phyloP scores from a whole-genome alignment of 257 asterid genomes.

The Plantago elongata region DNA sequence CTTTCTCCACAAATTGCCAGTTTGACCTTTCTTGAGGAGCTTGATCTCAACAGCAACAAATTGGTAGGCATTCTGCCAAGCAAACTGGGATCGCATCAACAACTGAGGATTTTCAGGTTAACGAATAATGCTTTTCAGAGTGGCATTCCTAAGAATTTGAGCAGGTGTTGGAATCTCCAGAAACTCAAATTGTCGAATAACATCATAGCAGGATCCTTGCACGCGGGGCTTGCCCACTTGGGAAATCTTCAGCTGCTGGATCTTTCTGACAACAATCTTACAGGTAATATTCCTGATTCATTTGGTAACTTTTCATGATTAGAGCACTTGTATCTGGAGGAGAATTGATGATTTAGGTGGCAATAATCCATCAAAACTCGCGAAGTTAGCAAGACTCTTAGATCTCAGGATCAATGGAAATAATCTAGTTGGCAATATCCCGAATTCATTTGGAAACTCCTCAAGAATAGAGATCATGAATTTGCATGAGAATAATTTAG shows the following conservation, averaged over 20 bases:
- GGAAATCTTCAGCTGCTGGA: constrained; percentile 22
- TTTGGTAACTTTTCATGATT: too few relatives aligned
- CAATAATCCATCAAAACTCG: too few relatives aligned
- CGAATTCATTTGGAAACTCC: constrained; percentile 29
- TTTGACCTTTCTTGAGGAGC: constrained; percentile 25
- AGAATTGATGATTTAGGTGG: too few relatives aligned
- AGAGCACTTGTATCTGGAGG: too few relatives aligned
- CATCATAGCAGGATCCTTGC: constrained; percentile 27
- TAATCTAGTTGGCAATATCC: constrained; percentile 19
- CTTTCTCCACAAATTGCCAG: constrained; percentile 19
- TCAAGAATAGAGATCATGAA: constrained; percentile 25
- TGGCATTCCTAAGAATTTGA: constrained; percentile 27
- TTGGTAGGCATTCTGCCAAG: constrained; percentile 27
- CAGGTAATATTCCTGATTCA: not conserved
- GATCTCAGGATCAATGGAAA: too few relatives aligned
- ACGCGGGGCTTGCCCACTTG: constrained; percentile 28
- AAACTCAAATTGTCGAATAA: constrained; percentile 27
- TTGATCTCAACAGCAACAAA: constrained; percentile 30
- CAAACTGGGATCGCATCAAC: constrained; percentile 30
- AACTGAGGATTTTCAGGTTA: constrained; percentile 22
- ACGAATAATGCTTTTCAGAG: constrained; percentile 30
- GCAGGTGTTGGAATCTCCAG: constrained; percentile 24
- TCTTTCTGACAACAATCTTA: constrained; percentile 28
- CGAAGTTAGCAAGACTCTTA: too few relatives aligned
- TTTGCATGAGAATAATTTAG: constrained; percentile 27